These are phyloP conservation scores for Fagopyrum esculentum DNA, from an alignment of 148 eudicot species.

Conservation along the genomic window DNA sequence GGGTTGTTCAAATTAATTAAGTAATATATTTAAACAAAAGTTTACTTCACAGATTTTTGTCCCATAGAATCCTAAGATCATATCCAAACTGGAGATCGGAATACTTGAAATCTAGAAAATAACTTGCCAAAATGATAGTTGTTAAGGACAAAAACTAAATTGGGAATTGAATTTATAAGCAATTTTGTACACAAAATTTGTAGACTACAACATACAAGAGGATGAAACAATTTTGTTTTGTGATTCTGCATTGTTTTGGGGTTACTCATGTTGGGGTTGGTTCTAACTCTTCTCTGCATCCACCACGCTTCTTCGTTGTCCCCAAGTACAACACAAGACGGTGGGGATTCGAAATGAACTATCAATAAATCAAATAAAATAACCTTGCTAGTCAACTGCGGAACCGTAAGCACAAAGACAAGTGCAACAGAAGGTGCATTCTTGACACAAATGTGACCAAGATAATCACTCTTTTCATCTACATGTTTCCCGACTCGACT, in stretches of 20 bases:
- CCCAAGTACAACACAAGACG: neutral
- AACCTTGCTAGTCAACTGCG: neutral
- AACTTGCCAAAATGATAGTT: neutral
- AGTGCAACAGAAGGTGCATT: neutral
- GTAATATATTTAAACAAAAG: too few relatives aligned
- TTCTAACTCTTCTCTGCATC: slow-evolving; percentile 1
- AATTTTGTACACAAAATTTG: neutral
- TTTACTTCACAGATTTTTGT: too few relatives aligned
- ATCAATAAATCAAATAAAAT: slow-evolving; percentile 2
- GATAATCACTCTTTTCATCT: neutral
- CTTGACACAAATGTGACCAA: neutral
- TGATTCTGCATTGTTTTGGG: neutral
- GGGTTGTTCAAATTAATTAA: too few relatives aligned
- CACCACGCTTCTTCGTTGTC: neutral
- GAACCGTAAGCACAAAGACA: neutral
- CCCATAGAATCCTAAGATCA: too few relatives aligned
- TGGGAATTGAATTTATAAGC: neutral
- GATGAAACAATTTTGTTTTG: neutral
- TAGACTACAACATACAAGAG: slow-evolving; percentile 9
- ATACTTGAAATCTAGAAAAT: neutral
- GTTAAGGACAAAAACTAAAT: neutral
- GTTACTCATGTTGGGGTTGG: neutral
- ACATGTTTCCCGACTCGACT: slow-evolving; percentile 4
- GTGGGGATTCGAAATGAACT: neutral
- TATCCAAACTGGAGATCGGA: too few relatives aligned